Percentiles rank a stretch among this genome's conserved stretches.
Evolutionary conservation across 495 filamentous ascomycete species (phyloP).

Genomic region (Aspergillus egyptiacus): DNA sequence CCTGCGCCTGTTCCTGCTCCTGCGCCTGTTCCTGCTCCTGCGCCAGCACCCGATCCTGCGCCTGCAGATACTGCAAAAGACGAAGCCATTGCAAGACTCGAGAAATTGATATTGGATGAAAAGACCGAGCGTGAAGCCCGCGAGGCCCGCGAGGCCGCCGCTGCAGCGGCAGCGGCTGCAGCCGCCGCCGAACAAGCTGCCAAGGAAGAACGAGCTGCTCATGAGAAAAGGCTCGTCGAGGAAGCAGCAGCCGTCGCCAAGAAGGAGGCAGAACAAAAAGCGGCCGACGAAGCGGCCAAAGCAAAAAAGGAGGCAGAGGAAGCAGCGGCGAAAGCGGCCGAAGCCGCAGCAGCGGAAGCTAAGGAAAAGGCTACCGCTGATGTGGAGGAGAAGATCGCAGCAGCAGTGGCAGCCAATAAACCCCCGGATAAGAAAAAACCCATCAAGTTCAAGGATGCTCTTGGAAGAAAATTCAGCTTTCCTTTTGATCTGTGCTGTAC

Average conservation of each 20-base stretch:
- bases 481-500: slow-evolving; percentile 74
- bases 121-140: slow-evolving; percentile 38
- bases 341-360: slow-evolving; percentile 24
- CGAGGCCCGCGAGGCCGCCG: slow-evolving; percentile 41
- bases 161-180: slow-evolving; percentile 31
- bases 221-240: slow-evolving; percentile 36
- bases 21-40: neutral
- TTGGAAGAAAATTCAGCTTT: slow-evolving; percentile 81
- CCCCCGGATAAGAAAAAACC: slow-evolving; percentile 52
- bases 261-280: slow-evolving; percentile 33
- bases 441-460: slow-evolving; percentile 82
- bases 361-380: slow-evolving; percentile 13
- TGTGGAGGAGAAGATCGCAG: slow-evolving; percentile 14
- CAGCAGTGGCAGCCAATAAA: slow-evolving; percentile 20
- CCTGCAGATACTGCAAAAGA: slow-evolving; percentile 37
- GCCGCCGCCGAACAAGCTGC: slow-evolving; percentile 49
- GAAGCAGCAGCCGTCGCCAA: slow-evolving; percentile 40
- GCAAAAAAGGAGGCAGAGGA: slow-evolving; percentile 22
- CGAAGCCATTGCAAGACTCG: slow-evolving; percentile 47
- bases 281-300: slow-evolving; percentile 31
- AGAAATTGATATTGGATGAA: slow-evolving; percentile 47
- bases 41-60: neutral
- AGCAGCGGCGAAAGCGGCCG: slow-evolving; percentile 19
- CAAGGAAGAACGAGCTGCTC: slow-evolving; percentile 43
- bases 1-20: slow-evolving; percentile 1